Percentiles rank a stretch among this genome's conserved stretches.
Evolutionary conservation across 2,329 filamentous ascomycete species (phyloP).

Genomic region (Pestalotiopsis sp.): DNA sequence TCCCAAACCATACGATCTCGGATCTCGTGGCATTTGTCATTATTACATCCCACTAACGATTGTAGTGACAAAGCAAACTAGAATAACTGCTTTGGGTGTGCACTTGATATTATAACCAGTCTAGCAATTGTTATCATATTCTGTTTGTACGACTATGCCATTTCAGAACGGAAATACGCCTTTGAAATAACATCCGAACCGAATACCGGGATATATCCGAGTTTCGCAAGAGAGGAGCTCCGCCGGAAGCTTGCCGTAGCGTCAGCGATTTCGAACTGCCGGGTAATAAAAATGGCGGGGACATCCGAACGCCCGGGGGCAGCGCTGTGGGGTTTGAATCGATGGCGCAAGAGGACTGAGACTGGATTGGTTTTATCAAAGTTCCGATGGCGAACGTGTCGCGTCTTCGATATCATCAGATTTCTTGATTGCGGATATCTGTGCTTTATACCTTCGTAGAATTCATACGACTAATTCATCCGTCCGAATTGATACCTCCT

Average conservation of each 20-base stretch:
- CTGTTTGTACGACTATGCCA: no score
- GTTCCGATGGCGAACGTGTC: not conserved
- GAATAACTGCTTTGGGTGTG: no score
- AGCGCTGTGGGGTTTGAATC: not conserved
- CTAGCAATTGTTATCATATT: no score
- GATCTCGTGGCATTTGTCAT: no score
- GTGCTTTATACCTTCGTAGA: not conserved
- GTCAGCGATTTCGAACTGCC: not conserved
- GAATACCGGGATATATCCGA: not conserved
- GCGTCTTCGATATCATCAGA: not conserved
- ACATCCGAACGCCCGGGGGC: slow-evolving; percentile 3
- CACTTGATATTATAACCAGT: no score
- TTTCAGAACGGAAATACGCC: no score
- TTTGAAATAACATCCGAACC: not conserved
- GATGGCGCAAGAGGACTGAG: not conserved
- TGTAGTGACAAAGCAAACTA: no score
- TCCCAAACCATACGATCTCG: no score
- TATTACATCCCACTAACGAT: no score
- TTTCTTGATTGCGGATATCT: not conserved
- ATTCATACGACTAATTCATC: no score
- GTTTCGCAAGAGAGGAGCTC: not conserved
- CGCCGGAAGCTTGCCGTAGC: not conserved
- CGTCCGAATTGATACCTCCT: no score
- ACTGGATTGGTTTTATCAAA: not conserved
- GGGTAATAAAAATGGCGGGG: not conserved